These are phyloP conservation scores for Oidiodendron maius DNA, from an alignment of 495 filamentous ascomycete species.

Conservation along the genomic window DNA sequence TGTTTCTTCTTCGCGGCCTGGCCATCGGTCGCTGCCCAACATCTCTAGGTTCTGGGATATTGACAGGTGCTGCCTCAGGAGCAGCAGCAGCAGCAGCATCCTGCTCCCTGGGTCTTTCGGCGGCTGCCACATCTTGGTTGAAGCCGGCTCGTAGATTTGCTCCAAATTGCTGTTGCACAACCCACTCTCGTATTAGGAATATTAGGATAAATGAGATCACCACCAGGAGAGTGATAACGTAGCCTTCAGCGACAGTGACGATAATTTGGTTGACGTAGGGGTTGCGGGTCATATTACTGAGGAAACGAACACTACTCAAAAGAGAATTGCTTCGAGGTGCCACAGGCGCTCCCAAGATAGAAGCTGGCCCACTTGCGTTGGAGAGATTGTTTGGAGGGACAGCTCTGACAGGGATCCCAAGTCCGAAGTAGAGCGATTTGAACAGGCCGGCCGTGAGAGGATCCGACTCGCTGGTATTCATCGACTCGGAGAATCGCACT, in stretches of 20 bases:
- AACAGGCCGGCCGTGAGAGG: conserved; percentile 31
- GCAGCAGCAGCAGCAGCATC: conserved; percentile 33
- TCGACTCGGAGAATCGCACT: conserved; percentile 32
- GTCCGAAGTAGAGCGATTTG: conserved; percentile 15
- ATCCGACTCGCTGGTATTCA: conserved; percentile 39
- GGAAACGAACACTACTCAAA: conserved; percentile 65
- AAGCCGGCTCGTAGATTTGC: conserved; percentile 54
- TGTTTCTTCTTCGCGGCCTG: conserved; percentile 16
- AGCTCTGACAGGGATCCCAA: conserved; percentile 9
- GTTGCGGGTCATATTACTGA: conserved; percentile 68
- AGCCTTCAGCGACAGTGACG: conserved; percentile 83
- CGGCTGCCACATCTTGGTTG: conserved; percentile 32
- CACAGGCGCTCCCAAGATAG: not conserved
- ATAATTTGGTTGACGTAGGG: conserved; percentile 70
- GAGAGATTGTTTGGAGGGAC: conserved; percentile 1
- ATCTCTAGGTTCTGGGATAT: conserved; percentile 1
- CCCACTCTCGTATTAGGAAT: conserved; percentile 95
- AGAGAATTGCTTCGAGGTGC: conserved; percentile 34
- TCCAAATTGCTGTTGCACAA: conserved; percentile 92
- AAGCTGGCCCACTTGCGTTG: conserved; percentile 5
- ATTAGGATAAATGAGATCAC: conserved; percentile 91
- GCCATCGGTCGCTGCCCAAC: conserved; percentile 15
- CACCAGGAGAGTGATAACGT: conserved; percentile 84
- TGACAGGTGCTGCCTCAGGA: conserved; percentile 1
- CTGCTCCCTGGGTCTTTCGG: conserved; percentile 29